Percentiles rank a stretch among this genome's conserved stretches.
These are phyloP conservation scores for Mycena metata DNA, from an alignment of 768 basidiomycete species.

Conservation along the genomic window DNA sequence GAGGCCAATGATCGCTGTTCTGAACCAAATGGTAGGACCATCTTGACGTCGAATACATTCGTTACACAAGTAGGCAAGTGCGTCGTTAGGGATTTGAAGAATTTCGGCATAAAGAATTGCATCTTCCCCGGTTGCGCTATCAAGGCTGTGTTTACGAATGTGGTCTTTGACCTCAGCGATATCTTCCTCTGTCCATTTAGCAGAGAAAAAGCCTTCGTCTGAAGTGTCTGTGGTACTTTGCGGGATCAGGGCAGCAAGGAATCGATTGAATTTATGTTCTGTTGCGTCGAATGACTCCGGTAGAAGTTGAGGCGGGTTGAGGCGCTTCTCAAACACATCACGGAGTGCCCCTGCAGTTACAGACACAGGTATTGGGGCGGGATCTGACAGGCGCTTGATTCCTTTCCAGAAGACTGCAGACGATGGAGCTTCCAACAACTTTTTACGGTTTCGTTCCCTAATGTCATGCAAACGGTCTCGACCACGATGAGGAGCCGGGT, in stretches of 20 bases:
- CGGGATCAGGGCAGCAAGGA: slow-evolving; percentile 1
- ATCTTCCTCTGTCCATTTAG: slow-evolving; percentile 8
- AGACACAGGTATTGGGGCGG: slow-evolving; percentile 6
- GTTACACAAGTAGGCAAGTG: too few species aligned
- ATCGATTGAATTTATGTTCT: slow-evolving; percentile 12
- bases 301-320: slow-evolving; percentile 3
- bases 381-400: slow-evolving; percentile 6
- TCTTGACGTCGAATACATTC: too few species aligned
- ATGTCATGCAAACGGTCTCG: background rate
- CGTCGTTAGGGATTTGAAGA: too few species aligned
- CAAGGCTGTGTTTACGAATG: too few species aligned
- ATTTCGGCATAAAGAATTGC: too few species aligned
- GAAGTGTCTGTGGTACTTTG: slow-evolving; percentile 2
- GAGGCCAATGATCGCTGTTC: too few species aligned
- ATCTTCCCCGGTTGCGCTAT: too few species aligned
- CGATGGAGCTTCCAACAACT: slow-evolving; percentile 2
- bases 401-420: slow-evolving; percentile 15
- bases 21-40: too few species aligned
- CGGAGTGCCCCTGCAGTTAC: slow-evolving; percentile 6
- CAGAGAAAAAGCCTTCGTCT: slow-evolving; percentile 9
- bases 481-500: slow-evolving; percentile 8
- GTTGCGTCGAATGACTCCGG: slow-evolving; percentile 1
- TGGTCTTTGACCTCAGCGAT: background rate
- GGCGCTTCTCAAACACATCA: slow-evolving; percentile 7
- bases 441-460: slow-evolving; percentile 7